These are phyloP conservation scores for Austroboletus festivus DNA, from an alignment of 768 basidiomycete genomes.

Conservation along the genomic window DNA sequence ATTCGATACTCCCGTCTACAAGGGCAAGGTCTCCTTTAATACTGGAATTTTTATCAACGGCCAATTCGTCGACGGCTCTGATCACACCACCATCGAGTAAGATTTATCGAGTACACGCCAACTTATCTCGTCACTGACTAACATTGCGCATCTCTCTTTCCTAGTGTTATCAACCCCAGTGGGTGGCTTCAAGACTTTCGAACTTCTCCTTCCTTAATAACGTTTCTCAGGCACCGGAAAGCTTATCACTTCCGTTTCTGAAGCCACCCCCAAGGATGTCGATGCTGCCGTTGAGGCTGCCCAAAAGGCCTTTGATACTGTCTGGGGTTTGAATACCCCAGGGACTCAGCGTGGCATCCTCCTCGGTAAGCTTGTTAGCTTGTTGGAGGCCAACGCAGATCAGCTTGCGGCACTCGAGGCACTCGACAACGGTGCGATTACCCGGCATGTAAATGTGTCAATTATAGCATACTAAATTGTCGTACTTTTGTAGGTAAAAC, in stretches of 20 bases:
- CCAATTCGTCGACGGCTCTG: constrained; percentile 57
- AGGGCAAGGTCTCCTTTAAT: constrained; percentile 51
- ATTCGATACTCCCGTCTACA: constrained; percentile 55
- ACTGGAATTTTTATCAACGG: constrained; percentile 75
- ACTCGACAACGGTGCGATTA: constrained; percentile 54
- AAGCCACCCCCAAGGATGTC: constrained; percentile 67
- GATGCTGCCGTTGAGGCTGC: constrained; percentile 73
- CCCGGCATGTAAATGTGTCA: neutral
- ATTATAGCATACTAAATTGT: neutral
- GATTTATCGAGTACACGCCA: constrained; percentile 20
- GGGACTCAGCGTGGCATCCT: constrained; percentile 52
- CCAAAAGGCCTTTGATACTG: constrained; percentile 54
- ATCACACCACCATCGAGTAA: constrained; percentile 66
- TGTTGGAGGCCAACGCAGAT: constrained; percentile 60
- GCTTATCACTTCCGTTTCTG: constrained; percentile 49
- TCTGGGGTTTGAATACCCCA: constrained; percentile 64
- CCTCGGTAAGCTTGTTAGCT: constrained; percentile 58
- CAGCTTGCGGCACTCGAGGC: constrained; percentile 73
- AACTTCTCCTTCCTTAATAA: neutral
- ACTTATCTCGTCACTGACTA: neutral
- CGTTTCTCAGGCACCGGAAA: constrained; percentile 55
- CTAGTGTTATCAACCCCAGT: constrained; percentile 60
- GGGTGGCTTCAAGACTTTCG: constrained; percentile 9
- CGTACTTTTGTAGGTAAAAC: constrained; percentile 50
- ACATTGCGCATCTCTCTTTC: neutral